phyloP scores from a whole-genome alignment of 2,329 filamentous ascomycete species.

The Coniochaeta prunicola region DNA sequence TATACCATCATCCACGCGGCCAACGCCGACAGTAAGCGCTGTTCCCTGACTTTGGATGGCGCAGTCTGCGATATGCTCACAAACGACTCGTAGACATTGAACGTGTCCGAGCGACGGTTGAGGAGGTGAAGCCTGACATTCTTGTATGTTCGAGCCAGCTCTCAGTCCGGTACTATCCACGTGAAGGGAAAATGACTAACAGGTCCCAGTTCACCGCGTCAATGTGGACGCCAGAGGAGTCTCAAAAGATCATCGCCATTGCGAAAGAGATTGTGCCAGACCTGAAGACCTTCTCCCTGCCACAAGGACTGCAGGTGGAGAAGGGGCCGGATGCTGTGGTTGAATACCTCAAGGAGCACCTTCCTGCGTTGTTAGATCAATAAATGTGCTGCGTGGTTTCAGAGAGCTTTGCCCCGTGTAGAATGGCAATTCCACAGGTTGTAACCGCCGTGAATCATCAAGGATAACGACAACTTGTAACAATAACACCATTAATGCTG shows the following conservation, averaged over 20 bases:
- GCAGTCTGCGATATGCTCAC: not conserved
- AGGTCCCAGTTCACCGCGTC: conserved; percentile 18
- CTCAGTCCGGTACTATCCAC: not conserved
- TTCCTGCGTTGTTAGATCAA: conserved; percentile 20
- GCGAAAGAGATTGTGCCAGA: conserved; percentile 34
- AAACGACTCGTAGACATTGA: conserved; percentile 35
- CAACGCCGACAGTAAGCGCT: conserved; percentile 50
- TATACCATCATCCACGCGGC: conserved; percentile 57
- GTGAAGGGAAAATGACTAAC: not conserved
- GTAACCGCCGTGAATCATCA: no score
- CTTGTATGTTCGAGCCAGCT: conserved; percentile 31
- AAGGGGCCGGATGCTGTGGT: conserved; percentile 44
- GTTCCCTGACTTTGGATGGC: not conserved
- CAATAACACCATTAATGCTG: no score
- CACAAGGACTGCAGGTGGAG: conserved; percentile 42
- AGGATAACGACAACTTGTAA: no score
- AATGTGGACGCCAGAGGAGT: conserved; percentile 37
- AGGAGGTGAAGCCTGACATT: conserved; percentile 43
- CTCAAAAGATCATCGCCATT: conserved; percentile 31
- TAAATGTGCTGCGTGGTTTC: not conserved
- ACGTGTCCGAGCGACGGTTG: conserved; percentile 46
- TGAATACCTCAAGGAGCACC: conserved; percentile 35
- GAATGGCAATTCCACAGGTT: no score
- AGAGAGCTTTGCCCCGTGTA: not conserved
- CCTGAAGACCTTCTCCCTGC: conserved; percentile 41